These are phyloP conservation scores for Schizophyllum commune DNA, from an alignment of 1,284 basidiomycete species.

Conservation along the genomic window DNA sequence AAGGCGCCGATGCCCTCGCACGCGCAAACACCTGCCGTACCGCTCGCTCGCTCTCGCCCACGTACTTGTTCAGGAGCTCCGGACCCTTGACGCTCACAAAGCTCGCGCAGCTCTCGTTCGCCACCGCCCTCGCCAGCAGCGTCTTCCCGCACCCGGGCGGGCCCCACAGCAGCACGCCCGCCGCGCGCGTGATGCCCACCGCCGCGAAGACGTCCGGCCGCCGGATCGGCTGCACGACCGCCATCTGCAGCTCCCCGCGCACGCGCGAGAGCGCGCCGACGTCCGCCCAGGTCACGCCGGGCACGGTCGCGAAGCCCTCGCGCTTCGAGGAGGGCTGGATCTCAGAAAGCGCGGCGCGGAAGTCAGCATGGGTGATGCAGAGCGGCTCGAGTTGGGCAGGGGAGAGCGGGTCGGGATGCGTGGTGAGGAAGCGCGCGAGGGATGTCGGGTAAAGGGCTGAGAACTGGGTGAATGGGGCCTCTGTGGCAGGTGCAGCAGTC, in stretches of 20 bases:
- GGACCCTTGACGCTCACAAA: slow-evolving; percentile 98
- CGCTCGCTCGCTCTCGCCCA: slow-evolving; percentile 94
- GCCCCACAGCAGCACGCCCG: slow-evolving; percentile 96
- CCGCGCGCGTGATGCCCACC: slow-evolving; percentile 82
- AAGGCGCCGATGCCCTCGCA: slow-evolving; percentile 82
- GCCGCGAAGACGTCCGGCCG: slow-evolving; percentile 83
- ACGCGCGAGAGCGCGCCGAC: slow-evolving; percentile 86
- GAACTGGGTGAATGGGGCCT: slow-evolving; percentile 11
- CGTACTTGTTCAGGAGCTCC: slow-evolving; percentile 97
- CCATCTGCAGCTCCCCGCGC: slow-evolving; percentile 93
- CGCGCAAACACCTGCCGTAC: slow-evolving; percentile 91
- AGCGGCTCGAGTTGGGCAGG: slow-evolving; percentile 73
- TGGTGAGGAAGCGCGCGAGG: slow-evolving; percentile 83
- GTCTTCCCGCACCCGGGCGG: slow-evolving; percentile 98
- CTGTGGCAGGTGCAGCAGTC: slow-evolving; percentile 15
- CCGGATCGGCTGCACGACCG: slow-evolving; percentile 92
- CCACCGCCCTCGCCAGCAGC: slow-evolving; percentile 91
- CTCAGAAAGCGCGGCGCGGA: slow-evolving; percentile 70
- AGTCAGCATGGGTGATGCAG: slow-evolving; percentile 76
- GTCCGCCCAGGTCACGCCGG: slow-evolving; percentile 92
- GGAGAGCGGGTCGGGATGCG: slow-evolving; percentile 77
- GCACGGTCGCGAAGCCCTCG: slow-evolving; percentile 96
- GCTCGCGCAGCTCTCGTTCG: slow-evolving; percentile 90
- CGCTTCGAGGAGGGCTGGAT: slow-evolving; percentile 95
- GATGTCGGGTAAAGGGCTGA: slow-evolving; percentile 34